These are phyloP conservation scores for Talaromyces atroroseus DNA, from an alignment of 2,329 filamentous ascomycete species.

Conservation along the genomic window DNA sequence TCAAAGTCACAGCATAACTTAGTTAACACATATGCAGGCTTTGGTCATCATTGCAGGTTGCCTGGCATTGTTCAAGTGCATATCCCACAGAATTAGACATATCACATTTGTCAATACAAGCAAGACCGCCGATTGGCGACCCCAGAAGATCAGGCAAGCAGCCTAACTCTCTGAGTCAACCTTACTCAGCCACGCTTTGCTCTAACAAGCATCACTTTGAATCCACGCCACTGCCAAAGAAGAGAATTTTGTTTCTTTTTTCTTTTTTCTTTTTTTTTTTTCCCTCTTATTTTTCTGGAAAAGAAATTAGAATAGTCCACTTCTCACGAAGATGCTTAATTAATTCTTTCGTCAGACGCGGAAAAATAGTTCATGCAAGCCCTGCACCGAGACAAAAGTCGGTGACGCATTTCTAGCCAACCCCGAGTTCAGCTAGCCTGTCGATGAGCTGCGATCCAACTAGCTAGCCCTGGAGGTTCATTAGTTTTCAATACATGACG, in stretches of 20 bases:
- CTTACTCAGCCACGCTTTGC: not conserved
- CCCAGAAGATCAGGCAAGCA: not conserved
- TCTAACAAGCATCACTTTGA: not conserved
- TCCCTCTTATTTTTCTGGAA: not conserved
- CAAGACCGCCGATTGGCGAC: not conserved
- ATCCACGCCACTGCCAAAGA: not conserved
- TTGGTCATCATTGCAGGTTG: not conserved
- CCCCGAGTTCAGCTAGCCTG: not conserved
- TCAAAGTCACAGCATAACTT: not conserved
- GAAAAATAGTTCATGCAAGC: not conserved
- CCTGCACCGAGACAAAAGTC: not conserved
- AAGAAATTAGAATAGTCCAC: not conserved
- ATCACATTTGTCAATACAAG: not conserved
- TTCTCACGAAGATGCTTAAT: not conserved
- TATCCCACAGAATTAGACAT: not conserved
- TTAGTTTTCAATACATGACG: not conserved
- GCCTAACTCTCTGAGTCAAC: not conserved
- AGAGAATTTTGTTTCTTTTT: too few relatives aligned
- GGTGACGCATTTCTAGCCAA: not conserved
- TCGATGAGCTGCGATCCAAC: not conserved
- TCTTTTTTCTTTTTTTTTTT: too few relatives aligned
- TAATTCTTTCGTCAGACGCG: not conserved
- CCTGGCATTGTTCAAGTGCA: not conserved
- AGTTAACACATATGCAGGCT: not conserved
- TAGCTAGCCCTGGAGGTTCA: not conserved